A percentile compares a stretch with the other conserved stretches of the same genome.
Conservation (phyloP, 2,329 filamentous ascomycete genomes). For the Ascosphaera acerosa region DNA sequence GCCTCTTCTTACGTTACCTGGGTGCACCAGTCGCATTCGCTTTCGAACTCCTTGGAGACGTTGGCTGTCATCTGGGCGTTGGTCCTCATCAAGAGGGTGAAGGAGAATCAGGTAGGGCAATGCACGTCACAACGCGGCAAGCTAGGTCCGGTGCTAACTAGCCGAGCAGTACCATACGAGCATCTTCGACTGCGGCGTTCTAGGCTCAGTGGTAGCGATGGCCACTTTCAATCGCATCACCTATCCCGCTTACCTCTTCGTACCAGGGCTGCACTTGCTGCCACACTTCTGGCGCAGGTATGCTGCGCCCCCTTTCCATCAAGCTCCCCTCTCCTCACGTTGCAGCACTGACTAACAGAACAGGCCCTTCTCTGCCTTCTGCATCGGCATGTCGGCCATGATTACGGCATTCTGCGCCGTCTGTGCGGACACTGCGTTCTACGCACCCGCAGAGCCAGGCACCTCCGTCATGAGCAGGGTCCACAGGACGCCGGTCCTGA, state of each 20-base stretch:
- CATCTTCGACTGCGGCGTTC: conserved; percentile 45
- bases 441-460: conserved; percentile 18
- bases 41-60: conserved; percentile 93
- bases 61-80: conserved; percentile 80
- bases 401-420: conserved; percentile 48
- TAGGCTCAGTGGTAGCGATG: conserved; percentile 60
- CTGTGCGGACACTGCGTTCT: conserved; percentile 65
- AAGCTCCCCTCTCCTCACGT: background rate
- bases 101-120: conserved; percentile 41
- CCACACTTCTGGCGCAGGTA: conserved; percentile 67
- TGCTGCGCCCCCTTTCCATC: too few relatives aligned
- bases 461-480: conserved; percentile 14
- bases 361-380: conserved; percentile 33
- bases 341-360: background rate
- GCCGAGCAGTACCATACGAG: conserved; percentile 41
- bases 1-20: conserved; percentile 96
- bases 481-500: conserved; percentile 37
- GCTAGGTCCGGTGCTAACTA: too few relatives aligned
- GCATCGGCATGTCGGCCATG: conserved; percentile 38
- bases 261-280: conserved; percentile 60
- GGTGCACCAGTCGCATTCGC: conserved; percentile 96
- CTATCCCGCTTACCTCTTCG: conserved; percentile 73
- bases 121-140: too few relatives aligned
- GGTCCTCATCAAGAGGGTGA: conserved; percentile 70
- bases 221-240: conserved; percentile 94